phyloP scores from a whole-genome alignment of 2,329 filamentous ascomycete species.

The Claviceps capensis region DNA sequence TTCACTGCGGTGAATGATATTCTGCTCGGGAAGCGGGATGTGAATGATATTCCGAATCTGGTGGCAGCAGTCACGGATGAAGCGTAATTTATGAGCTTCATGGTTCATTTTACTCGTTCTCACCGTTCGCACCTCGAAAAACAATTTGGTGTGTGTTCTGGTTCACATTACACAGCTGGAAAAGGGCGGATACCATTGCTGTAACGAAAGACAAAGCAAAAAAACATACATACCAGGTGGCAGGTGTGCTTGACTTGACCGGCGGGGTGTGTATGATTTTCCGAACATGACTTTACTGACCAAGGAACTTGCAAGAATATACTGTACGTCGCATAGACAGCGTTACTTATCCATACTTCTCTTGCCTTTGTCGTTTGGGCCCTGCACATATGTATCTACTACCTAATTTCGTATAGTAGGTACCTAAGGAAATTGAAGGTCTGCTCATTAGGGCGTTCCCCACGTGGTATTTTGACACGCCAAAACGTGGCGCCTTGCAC shows the following conservation, averaged over 20 bases:
- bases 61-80: slow-evolving; percentile 24
- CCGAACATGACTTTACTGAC: no score
- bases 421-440: background rate
- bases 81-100: slow-evolving; percentile 1
- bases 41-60: slow-evolving; percentile 67
- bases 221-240: no score
- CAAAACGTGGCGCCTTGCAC: background rate
- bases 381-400: no score
- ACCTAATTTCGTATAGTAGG: background rate
- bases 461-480: background rate
- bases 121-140: background rate
- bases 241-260: no score
- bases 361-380: no score
- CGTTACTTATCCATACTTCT: no score
- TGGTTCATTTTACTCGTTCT: background rate
- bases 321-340: no score
- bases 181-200: background rate
- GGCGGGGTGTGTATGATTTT: no score
- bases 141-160: background rate
- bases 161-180: background rate
- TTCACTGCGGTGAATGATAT: slow-evolving; percentile 82
- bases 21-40: slow-evolving; percentile 59
- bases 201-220: background rate
- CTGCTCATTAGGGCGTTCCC: background rate
- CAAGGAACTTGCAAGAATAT: no score